Base-by-base conservation (phyloP, 2,329 filamentous ascomycete genomes). In the Ophiostoma angusticollis region DNA sequence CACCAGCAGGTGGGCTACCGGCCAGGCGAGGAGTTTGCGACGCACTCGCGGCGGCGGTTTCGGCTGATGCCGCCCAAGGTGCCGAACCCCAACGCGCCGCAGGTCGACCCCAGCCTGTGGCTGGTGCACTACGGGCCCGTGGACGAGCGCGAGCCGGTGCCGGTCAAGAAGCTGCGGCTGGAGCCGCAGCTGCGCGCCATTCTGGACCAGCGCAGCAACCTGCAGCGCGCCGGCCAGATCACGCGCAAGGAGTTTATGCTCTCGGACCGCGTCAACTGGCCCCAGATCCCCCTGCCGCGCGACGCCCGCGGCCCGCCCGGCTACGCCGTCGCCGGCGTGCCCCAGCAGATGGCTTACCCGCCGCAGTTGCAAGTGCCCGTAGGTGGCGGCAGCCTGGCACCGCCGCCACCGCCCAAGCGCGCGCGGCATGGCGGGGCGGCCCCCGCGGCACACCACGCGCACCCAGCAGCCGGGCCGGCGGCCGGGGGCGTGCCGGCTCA, bases 171-270 rank as follows among this genome's bases (percentile, higher is more conserved):
- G 48, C 72, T 89, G 14, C 78, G 74, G 0, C 67, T 79, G 41
- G 68, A 75, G 30, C 68, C 72, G 34, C 74, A 75, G 21, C 65
- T 72, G 31, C 76, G 78, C 44, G 58, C 64, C 34, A 67, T 71
- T 13, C 66, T 85, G 55, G 67, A 70, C 42, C 72, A 76, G 40
- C 67, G 75, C 51, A 68, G 60, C 58, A 81, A 65, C 57, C 83
- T 66, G 60, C 78, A 81, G 59, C 71, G 68, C 39, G 81, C 84
- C 47, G 89, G 86, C 6, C 82, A 87, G 51, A 78, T 94, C 31
- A 73, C 80, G 41, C 80, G 85, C 50, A 93, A 94, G 54, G 86
- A 95, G 52, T 96, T 96, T 55, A 93, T 95, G 79, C 70, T 96
- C 16, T 78, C 83, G 35, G 91, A 96, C 59, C 77, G 84, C 29